Conservation (phyloP, 1,284 basidiomycete species). For the Malassezia nana region DNA sequence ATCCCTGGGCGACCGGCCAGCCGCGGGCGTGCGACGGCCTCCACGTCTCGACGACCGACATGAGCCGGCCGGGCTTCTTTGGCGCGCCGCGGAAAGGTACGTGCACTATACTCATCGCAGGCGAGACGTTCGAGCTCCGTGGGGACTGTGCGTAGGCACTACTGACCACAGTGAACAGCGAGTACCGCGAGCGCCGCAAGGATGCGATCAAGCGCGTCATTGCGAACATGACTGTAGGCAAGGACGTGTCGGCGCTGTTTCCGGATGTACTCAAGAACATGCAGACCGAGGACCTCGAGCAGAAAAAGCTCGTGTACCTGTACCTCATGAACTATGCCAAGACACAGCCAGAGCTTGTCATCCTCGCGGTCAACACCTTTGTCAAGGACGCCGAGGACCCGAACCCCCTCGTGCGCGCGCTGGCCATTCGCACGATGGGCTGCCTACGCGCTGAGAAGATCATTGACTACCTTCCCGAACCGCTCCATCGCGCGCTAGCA, state of each 20-base stretch:
- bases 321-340: constrained; percentile 99
- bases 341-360: constrained; percentile 92
- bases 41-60: constrained; percentile 16
- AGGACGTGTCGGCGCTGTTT: constrained; percentile 89
- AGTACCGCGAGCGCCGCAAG: constrained; percentile 86
- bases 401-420: constrained; percentile 87
- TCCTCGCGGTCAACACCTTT: constrained; percentile 96
- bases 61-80: constrained; percentile 48
- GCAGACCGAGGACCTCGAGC: constrained; percentile 83
- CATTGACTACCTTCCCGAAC: constrained; percentile 92
- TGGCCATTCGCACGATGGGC: constrained; percentile 96
- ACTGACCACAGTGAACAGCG: constrained; percentile 70
- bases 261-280: constrained; percentile 94
- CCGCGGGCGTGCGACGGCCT: too few relatives aligned
- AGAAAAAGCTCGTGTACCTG: constrained; percentile 94
- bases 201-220: constrained; percentile 83
- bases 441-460: constrained; percentile 95
- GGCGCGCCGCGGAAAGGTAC: constrained; percentile 44
- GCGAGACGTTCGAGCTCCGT: constrained; percentile 43
- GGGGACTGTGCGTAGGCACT: constrained; percentile 23
- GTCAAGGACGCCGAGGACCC: constrained; percentile 88
- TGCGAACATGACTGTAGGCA: constrained; percentile 90
- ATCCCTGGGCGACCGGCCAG: too few relatives aligned
- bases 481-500: constrained; percentile 74
- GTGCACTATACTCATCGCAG: constrained; percentile 3